Conservation (phyloP, 1,139 yeast genomes). For the Taphrina populina region DNA sequence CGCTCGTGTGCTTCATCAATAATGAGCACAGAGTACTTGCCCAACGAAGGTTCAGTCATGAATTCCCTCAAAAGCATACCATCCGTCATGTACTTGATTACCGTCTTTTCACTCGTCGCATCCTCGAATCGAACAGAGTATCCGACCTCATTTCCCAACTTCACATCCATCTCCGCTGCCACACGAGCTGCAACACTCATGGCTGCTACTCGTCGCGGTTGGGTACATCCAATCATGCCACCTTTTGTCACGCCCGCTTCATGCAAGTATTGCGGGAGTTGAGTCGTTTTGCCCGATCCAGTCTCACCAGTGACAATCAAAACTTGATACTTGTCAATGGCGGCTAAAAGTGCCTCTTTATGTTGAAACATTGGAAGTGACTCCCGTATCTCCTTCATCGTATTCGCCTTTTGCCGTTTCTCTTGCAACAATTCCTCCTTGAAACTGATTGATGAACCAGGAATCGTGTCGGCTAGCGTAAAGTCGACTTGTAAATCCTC, state of each 20-base stretch:
- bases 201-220: conserved; percentile 95
- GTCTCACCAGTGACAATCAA: conserved; percentile 93
- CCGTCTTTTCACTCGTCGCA: conserved; percentile 60
- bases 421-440: conserved; percentile 42
- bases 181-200: conserved; percentile 90
- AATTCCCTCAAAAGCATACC: conserved; percentile 91
- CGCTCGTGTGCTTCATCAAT: conserved; percentile 98
- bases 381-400: conserved; percentile 55
- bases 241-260: conserved; percentile 74
- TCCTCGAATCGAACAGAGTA: conserved; percentile 87
- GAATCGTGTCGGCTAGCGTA: conserved; percentile 47
- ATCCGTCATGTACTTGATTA: conserved; percentile 84
- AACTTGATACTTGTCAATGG: conserved; percentile 66
- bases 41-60: conserved; percentile 67
- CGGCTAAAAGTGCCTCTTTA: conserved; percentile 61
- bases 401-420: conserved; percentile 49
- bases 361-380: conserved; percentile 76
- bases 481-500: conserved; percentile 71
- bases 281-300: conserved; percentile 97
- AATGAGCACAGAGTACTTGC: conserved; percentile 74
- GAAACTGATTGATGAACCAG: conserved; percentile 26
- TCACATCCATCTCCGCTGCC: conserved; percentile 75
- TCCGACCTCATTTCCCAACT: conserved; percentile 78
- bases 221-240: conserved; percentile 76
- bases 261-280: conserved; percentile 80